Evolutionary conservation across 1,284 basidiomycete species (phyloP).

Genomic region (Leucoagaricus sp.): DNA sequence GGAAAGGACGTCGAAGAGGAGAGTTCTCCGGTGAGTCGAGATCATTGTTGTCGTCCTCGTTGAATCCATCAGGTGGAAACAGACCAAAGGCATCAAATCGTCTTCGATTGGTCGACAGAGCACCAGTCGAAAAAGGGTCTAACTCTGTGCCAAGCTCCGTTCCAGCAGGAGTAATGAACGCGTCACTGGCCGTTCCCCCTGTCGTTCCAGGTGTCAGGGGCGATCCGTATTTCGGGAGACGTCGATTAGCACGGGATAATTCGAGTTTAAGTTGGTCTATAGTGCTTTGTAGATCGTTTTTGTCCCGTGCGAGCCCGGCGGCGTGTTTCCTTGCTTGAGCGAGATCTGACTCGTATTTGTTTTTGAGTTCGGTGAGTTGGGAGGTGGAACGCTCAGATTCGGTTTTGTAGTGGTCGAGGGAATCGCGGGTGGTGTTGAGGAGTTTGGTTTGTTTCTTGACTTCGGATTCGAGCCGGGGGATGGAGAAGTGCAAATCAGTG

Average conservation of each 20-base stretch:
- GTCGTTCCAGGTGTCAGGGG: slow-evolving; percentile 64
- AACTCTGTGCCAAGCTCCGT: slow-evolving; percentile 41
- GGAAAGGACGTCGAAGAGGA: slow-evolving; percentile 69
- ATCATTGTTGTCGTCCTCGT: slow-evolving; percentile 34
- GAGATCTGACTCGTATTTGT: slow-evolving; percentile 91
- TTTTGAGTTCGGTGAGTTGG: slow-evolving; percentile 72
- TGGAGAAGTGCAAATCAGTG: slow-evolving; percentile 63
- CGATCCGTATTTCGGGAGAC: slow-evolving; percentile 65
- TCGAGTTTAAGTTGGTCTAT: slow-evolving; percentile 78
- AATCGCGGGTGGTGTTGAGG: slow-evolving; percentile 74
- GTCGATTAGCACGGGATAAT: slow-evolving; percentile 56
- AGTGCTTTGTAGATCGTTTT: slow-evolving; percentile 84
- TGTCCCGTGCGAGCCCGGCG: slow-evolving; percentile 88
- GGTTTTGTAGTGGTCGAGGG: slow-evolving; percentile 83
- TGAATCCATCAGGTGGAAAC: slow-evolving; percentile 46
- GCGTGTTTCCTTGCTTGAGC: slow-evolving; percentile 87
- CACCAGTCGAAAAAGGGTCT: slow-evolving; percentile 68
- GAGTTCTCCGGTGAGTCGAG: slow-evolving; percentile 59
- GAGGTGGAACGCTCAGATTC: slow-evolving; percentile 78
- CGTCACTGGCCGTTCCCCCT: background rate
- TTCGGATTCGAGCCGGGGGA: slow-evolving; percentile 79
- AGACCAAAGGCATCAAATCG: slow-evolving; percentile 53
- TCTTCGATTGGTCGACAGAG: slow-evolving; percentile 67
- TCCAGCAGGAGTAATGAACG: slow-evolving; percentile 58
- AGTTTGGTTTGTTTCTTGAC: slow-evolving; percentile 79